Conservation (phyloP, 2,329 filamentous ascomycete species). For the Blastomyces silverae region DNA sequence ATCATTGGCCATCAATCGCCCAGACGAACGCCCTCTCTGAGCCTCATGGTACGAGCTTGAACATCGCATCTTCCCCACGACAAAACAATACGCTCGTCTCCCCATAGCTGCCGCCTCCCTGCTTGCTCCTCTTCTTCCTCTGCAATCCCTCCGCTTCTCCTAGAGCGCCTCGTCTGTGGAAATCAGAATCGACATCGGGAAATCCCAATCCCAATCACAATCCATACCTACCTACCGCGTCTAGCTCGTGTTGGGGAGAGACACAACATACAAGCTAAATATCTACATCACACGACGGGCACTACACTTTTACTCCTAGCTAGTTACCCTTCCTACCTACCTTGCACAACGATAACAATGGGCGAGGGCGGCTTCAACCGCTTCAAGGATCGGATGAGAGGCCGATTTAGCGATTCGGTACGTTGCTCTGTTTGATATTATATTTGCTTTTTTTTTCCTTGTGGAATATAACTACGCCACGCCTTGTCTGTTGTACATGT, state of each 20-base stretch:
- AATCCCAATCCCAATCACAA: not conserved
- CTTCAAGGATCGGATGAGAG: constrained; percentile 35
- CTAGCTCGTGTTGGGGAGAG: not conserved
- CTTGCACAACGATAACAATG: constrained; percentile 18
- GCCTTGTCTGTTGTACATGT: not conserved
- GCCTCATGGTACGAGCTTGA: not conserved
- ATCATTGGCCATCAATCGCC: not conserved
- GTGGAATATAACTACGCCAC: not conserved
- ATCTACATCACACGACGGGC: not conserved
- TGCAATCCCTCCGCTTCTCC: no score
- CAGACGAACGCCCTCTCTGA: not conserved
- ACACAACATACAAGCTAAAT: not conserved
- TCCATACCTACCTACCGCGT: not conserved
- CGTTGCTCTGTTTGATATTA: constrained; percentile 18
- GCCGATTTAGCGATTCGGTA: constrained; percentile 35
- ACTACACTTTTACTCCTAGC: not conserved
- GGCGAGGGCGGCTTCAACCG: constrained; percentile 27
- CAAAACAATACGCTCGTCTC: not conserved
- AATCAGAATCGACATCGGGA: not conserved
- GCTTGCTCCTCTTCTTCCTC: no score
- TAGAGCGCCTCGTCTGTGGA: not conserved
- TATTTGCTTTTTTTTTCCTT: not conserved
- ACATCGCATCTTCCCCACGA: not conserved
- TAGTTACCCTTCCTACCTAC: no score
- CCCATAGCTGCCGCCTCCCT: not conserved